These are phyloP conservation scores for Rhodotorula paludigena DNA, from an alignment of 768 basidiomycete species.

Conservation along the genomic window DNA sequence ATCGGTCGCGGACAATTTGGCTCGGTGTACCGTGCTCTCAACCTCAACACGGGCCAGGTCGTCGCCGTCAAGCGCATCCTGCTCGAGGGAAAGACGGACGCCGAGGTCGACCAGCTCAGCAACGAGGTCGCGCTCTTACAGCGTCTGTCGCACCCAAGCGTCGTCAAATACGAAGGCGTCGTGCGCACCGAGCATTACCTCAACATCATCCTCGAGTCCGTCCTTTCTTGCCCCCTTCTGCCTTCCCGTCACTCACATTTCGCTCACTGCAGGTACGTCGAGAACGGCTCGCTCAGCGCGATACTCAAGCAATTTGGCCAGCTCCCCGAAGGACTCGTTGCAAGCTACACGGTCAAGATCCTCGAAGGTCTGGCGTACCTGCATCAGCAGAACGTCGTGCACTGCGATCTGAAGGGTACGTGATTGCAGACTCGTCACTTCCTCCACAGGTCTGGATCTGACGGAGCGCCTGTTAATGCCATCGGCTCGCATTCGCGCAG, in stretches of 20 bases:
- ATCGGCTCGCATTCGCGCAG: conserved; percentile 42
- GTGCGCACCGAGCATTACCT: conserved; percentile 78
- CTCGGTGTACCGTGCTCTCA: conserved; percentile 87
- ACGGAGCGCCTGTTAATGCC: background rate
- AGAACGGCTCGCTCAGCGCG: conserved; percentile 91
- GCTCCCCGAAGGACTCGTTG: conserved; percentile 84
- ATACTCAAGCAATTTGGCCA: conserved; percentile 90
- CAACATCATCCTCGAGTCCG: conserved; percentile 91
- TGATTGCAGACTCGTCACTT: too few species aligned
- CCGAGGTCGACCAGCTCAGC: conserved; percentile 85
- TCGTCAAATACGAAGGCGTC: conserved; percentile 98
- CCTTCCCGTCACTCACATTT: conserved; percentile 29
- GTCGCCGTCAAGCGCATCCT: conserved; percentile 98
- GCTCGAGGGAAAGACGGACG: conserved; percentile 81
- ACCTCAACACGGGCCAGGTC: conserved; percentile 89
- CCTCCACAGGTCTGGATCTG: background rate
- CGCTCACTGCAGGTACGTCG: conserved; percentile 65
- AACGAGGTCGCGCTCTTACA: conserved; percentile 89
- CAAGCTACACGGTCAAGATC: conserved; percentile 91
- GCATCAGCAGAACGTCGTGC: conserved; percentile 73
- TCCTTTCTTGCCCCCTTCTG: conserved; percentile 41
- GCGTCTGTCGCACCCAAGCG: conserved; percentile 83
- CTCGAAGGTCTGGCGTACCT: conserved; percentile 92
- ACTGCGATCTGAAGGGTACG: conserved; percentile 82
- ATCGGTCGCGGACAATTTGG: conserved; percentile 97